phyloP scores from a whole-genome alignment of 805 yeast species.

The Kregervanrija fluxuum region DNA sequence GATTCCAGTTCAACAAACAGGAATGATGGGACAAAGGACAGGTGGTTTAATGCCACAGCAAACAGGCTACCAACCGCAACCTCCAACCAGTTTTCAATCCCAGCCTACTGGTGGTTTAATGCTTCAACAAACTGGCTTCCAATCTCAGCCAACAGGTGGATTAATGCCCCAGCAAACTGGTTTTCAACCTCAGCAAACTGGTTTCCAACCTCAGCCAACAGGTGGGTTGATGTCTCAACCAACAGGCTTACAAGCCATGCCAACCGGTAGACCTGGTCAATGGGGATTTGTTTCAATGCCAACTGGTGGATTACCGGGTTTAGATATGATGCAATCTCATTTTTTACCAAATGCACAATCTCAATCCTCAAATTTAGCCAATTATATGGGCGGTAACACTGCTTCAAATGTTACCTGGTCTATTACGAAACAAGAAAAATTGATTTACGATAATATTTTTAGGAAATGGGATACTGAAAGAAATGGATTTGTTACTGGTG shows the following conservation, averaged over 20 bases:
- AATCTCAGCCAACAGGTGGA: constrained; percentile 23
- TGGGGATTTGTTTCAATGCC: constrained; percentile 74
- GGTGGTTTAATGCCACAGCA: constrained; percentile 16
- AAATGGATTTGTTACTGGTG: constrained; percentile 69
- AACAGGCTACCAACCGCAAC: constrained; percentile 30
- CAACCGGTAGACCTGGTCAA: constrained; percentile 63
- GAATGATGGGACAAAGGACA: constrained; percentile 24
- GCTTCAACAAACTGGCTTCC: constrained; percentile 23
- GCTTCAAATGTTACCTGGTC: constrained; percentile 65
- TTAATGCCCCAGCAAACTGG: constrained; percentile 22
- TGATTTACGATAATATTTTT: constrained; percentile 80
- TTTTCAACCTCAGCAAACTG: constrained; percentile 18
- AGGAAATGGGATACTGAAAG: constrained; percentile 72
- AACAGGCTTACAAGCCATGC: constrained; percentile 45
- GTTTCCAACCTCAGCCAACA: constrained; percentile 19
- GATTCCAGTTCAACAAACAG: constrained; percentile 38
- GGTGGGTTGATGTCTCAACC: constrained; percentile 35
- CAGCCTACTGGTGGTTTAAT: constrained; percentile 40
- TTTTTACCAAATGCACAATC: constrained; percentile 48
- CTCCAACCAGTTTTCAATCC: constrained; percentile 34
- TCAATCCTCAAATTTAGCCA: constrained; percentile 21
- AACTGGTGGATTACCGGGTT: constrained; percentile 64
- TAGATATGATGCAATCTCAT: constrained; percentile 58
- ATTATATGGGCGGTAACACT: constrained; percentile 23
- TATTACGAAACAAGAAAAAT: constrained; percentile 81